Evolutionary conservation across 1,139 yeast genomes (phyloP), one percentile per base, ranked within the genome.

Genomic region (Suhomyces bolitotheri): DNA sequence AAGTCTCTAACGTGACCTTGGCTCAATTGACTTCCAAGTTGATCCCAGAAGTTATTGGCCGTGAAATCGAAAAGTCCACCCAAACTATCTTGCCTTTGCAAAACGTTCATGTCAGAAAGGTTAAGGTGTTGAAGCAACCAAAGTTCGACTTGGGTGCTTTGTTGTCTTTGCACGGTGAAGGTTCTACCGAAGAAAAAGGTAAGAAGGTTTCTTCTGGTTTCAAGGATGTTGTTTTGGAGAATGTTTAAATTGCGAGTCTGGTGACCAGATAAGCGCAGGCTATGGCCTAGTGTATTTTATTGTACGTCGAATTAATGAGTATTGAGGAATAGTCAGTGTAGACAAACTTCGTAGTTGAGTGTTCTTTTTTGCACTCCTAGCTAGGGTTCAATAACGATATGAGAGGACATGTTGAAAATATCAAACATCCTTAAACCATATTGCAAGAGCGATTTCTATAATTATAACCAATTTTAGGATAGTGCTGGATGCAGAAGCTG

Each of bases 51-150:
- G 76, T 70, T 41, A 70, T 71, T 56, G 74, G 75, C 51, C 73
- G 76, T 60, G 76, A 71, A 59, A 71, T 71, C 54, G 76, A 70
- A 60, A 71, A 71, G 63, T 66, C 75, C 36, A 71, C 76, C 43
- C 74, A 69, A 59, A 58, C 74, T 44, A 66, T 71, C 56, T 68
- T 67, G 59, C 76, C 76, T 51, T 71, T 71, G 58, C 76, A 71
- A 59, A 69, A 71, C 61, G 71, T 71, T 49, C 75, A 70, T 64
- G 68, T 71, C 56, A 69, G 76, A 69, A 71, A 71, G 62, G 76
- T 71, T 46, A 71, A 71, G 63, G 67, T 71, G 52, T 69, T 71
- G 61, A 71, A 71, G 62, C 73, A 65, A 56, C 76, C 76, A 51
- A 71, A 71, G 61, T 71, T 71, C 66, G 76, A 71, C 58, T 68